Base-by-base conservation (phyloP, 768 basidiomycete genomes). In the Serendipita vermifera region DNA sequence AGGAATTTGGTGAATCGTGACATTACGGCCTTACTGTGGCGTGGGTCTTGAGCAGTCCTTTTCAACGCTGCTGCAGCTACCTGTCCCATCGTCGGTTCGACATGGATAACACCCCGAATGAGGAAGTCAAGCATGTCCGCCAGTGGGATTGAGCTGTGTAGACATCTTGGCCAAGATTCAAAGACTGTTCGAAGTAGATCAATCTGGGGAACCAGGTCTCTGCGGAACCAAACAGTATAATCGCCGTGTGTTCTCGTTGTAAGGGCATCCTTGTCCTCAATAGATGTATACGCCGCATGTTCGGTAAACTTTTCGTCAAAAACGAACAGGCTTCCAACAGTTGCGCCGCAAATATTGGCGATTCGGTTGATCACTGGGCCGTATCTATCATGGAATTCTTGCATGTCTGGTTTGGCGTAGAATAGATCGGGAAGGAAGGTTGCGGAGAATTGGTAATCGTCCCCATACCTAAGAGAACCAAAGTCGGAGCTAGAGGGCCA, bases 401-500 rank as follows among this genome's bases (percentile, higher is more conserved):
- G 75, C 64, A 90, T 78, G 7, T 81, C 82, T 1, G 81, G 72
- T 62, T 83, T 87, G 14, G 76, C 69, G 31, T 80, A 59, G 17
- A 83, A 65, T 0, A 77, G 64, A 2, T 76, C 63, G 0, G 87
- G 76, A 6, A 87, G 66, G 33, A 77, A 73, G 1, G 79, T 79
- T 0, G 85, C 79, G 14, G 83, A 85, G 0, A 80, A 74, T 3
- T 81, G 80, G 61, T 87, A 90, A 64, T 87, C 86, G 13, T 31
- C 43, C 74, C 77, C 67, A 73, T 71, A 2, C 78, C 69, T 1
- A 79, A 72, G 3, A 11, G 72, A 69, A 31, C 69, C 66, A 66
- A 91, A 92, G 65, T 90, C 86, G 51, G 72, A 68, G 54, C 73
- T 79, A 0, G 82, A 78, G 3, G 92, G 92, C 89, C 91, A 94